Evolutionary conservation across 805 yeast species (phyloP).

Genomic region (Ogataea minuta): DNA sequence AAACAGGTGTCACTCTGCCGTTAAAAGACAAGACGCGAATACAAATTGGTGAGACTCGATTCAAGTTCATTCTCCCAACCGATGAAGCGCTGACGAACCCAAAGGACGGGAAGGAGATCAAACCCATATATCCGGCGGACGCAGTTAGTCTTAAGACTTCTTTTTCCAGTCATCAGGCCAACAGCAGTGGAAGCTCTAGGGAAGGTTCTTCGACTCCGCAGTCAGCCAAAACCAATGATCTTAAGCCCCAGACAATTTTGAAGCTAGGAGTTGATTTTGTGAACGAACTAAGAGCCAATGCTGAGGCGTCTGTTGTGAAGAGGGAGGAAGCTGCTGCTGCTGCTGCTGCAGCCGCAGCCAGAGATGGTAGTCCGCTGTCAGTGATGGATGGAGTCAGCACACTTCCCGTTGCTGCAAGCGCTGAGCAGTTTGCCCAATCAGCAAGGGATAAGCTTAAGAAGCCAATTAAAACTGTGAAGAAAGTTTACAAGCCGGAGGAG

Average conservation of each 20-base stretch:
- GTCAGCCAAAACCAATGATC: background rate
- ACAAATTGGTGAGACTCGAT: constrained; percentile 91
- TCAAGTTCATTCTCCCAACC: constrained; percentile 81
- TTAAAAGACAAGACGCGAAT: constrained; percentile 76
- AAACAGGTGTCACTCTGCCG: constrained; percentile 89
- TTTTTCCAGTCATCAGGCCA: constrained; percentile 34
- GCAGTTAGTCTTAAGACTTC: constrained; percentile 56
- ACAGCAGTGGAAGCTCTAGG: constrained; percentile 23
- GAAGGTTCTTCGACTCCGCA: constrained; percentile 24
- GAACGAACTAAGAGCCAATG: constrained; percentile 30
- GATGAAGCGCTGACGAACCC: constrained; percentile 38
- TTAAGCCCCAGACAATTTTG: constrained; percentile 18
- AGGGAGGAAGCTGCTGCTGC: constrained; percentile 29
- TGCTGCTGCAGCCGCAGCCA: constrained; percentile 22
- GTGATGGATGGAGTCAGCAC: constrained; percentile 16
- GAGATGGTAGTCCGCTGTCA: constrained; percentile 8
- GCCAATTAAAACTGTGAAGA: constrained; percentile 54
- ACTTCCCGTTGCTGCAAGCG: constrained; percentile 16
- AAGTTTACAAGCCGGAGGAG: constrained; percentile 72
- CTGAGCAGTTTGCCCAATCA: constrained; percentile 11
- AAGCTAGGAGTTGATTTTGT: constrained; percentile 29
- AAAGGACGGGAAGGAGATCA: constrained; percentile 22
- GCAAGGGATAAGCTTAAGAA: constrained; percentile 39
- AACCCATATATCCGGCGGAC: constrained; percentile 54
- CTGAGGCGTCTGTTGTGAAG: constrained; percentile 30